Conservation (phyloP, 148 eudicot genomes). For the Polygonum aviculare region DNA sequence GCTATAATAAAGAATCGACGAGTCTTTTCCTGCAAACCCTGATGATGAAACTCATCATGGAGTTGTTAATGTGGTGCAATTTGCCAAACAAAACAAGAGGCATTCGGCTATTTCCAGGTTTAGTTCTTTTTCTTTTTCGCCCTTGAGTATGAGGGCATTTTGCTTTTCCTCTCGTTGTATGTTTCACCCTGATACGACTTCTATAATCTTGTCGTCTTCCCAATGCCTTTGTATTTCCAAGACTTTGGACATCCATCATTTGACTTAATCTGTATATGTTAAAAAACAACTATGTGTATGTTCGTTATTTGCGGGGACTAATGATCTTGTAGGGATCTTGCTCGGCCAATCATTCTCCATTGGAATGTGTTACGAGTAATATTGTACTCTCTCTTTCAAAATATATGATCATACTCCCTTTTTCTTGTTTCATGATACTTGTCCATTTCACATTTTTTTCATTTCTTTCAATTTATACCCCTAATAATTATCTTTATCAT, state of each 20-base stretch:
- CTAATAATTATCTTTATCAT: no score
- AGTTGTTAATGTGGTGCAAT: background rate
- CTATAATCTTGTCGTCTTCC: background rate
- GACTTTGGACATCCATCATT: background rate
- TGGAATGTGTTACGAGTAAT: no score
- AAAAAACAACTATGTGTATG: no score
- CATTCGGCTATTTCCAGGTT: background rate
- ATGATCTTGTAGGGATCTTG: no score
- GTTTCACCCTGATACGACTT: background rate
- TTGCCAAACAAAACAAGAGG: background rate
- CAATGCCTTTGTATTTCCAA: background rate
- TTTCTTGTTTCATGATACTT: no score
- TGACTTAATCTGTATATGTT: background rate
- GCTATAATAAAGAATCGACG: background rate
- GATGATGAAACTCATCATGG: background rate
- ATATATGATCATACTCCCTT: no score
- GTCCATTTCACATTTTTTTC: no score
- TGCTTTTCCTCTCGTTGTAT: background rate
- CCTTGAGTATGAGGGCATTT: background rate
- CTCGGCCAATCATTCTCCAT: no score
- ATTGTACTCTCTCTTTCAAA: no score
- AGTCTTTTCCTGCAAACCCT: conserved; percentile 6
- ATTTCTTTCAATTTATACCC: no score
- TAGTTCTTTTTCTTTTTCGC: background rate
- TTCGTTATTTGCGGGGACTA: no score